Percentiles rank a stretch among this genome's conserved stretches.
Conservation (phyloP, 441 rosid species). For the Brassica hybrid region DNA sequence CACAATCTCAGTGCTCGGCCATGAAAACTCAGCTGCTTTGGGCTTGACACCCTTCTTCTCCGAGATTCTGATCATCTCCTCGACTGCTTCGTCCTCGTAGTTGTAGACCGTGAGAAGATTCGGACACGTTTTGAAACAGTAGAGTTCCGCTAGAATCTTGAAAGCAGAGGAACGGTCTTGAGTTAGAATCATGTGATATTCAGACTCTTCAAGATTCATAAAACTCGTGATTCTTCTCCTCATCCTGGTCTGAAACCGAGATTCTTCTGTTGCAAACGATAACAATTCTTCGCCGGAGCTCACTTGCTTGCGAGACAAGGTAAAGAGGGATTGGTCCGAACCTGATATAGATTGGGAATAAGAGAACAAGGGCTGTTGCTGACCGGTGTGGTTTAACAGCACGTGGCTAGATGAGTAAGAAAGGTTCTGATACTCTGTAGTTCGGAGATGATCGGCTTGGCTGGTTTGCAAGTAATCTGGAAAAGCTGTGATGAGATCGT, state of each 20-base stretch:
- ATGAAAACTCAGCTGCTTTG: constrained; percentile 69
- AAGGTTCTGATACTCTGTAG: constrained; percentile 69
- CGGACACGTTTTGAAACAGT: constrained; percentile 62
- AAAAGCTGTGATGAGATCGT: constrained; percentile 57
- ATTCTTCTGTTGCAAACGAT: constrained; percentile 53
- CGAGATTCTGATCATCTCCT: constrained; percentile 58
- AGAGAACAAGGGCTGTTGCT: constrained; percentile 77
- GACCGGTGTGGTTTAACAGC: constrained; percentile 69
- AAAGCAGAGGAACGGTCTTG: constrained; percentile 83
- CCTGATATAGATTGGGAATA: constrained; percentile 51
- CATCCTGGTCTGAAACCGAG: constrained; percentile 53
- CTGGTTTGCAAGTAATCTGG: constrained; percentile 61
- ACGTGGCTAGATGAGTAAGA: constrained; percentile 48
- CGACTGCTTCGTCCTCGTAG: constrained; percentile 73
- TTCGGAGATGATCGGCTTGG: constrained; percentile 67
- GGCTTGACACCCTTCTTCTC: constrained; percentile 63
- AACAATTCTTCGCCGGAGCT: constrained; percentile 54
- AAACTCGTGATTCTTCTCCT: constrained; percentile 67
- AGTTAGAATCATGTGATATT: constrained; percentile 73
- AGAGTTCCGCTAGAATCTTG: constrained; percentile 81
- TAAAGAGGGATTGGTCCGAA: constrained; percentile 47
- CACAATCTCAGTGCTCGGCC: constrained; percentile 69
- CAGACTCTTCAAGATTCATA: constrained; percentile 76
- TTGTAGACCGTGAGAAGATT: constrained; percentile 84
- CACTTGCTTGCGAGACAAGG: constrained; percentile 59